A percentile compares a stretch with the other conserved stretches of the same genome.
phyloP scores from a whole-genome alignment of 257 asterid species.

The Fraxinus excelsior region DNA sequence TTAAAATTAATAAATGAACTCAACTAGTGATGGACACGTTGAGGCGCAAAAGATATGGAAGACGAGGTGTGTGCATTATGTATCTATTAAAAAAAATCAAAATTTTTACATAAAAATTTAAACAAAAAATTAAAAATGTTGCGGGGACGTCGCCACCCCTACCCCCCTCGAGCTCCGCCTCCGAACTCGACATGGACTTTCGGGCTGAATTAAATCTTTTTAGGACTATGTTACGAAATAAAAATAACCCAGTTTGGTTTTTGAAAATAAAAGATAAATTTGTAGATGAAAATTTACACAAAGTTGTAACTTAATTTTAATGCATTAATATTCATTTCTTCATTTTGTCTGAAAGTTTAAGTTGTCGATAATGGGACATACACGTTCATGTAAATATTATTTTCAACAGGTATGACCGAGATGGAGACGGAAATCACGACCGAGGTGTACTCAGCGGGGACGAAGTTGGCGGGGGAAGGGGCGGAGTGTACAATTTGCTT shows the following conservation, averaged over 20 bases:
- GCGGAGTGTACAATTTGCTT: conserved; percentile 59
- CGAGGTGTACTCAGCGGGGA: conserved; percentile 37
- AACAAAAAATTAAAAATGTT: too few relatives aligned
- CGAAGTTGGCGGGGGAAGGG: conserved; percentile 47
- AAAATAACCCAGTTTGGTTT: neutral
- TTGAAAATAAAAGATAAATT: neutral
- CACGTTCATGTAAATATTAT: neutral
- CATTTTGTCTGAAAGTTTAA: too few relatives aligned
- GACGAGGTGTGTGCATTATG: too few relatives aligned
- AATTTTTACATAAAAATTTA: too few relatives aligned
- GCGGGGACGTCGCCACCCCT: too few relatives aligned
- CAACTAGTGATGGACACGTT: too few relatives aligned
- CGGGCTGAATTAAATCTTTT: too few relatives aligned
- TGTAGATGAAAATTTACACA: neutral
- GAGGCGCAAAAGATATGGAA: too few relatives aligned
- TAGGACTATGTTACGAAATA: neutral
- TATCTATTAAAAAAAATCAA: too few relatives aligned
- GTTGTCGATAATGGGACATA: neutral
- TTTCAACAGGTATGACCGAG: neutral
- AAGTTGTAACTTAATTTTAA: neutral
- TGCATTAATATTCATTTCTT: too few relatives aligned
- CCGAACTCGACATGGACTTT: neutral
- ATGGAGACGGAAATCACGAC: conserved; percentile 19
- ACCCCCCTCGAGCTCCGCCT: too few relatives aligned
- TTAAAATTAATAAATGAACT: too few relatives aligned